Percentiles rank a stretch among this genome's conserved stretches.
phyloP scores from a whole-genome alignment of 768 basidiomycete genomes.

The Macrolepiota fuliginosa region DNA sequence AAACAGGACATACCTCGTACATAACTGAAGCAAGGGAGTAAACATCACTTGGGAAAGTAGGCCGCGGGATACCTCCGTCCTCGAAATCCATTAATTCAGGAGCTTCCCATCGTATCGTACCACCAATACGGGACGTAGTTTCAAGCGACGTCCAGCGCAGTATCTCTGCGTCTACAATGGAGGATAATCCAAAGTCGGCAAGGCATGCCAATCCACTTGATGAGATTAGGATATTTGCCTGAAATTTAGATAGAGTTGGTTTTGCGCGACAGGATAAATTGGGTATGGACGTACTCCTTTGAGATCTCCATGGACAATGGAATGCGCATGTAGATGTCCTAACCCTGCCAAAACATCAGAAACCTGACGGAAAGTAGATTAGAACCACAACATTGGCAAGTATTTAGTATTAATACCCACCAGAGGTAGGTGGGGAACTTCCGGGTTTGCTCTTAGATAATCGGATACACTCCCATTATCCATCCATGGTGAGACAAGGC shows the following conservation, averaged over 20 bases:
- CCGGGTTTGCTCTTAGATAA: slow-evolving; percentile 3
- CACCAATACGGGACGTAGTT: slow-evolving; percentile 17
- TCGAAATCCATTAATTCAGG: slow-evolving; percentile 26
- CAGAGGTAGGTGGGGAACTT: neutral
- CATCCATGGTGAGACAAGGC: slow-evolving; percentile 17
- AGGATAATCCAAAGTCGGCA: slow-evolving; percentile 32
- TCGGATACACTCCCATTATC: slow-evolving; percentile 13
- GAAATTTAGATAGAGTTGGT: neutral
- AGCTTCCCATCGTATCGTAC: slow-evolving; percentile 29
- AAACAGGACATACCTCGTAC: slow-evolving; percentile 5
- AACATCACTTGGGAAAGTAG: neutral
- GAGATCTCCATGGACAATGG: slow-evolving; percentile 41
- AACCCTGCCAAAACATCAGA: slow-evolving; percentile 35
- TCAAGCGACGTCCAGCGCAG: slow-evolving; percentile 21
- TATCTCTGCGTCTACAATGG: slow-evolving; percentile 24
- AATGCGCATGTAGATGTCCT: slow-evolving; percentile 36
- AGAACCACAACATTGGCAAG: neutral
- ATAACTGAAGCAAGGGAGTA: slow-evolving; percentile 8
- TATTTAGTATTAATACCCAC: neutral
- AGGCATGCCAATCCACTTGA: slow-evolving; percentile 26
- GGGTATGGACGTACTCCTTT: slow-evolving; percentile 33
- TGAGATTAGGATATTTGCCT: slow-evolving; percentile 39
- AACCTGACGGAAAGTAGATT: slow-evolving; percentile 25
- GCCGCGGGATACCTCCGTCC: neutral
- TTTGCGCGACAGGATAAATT: neutral